Percentiles rank a stretch among this genome's conserved stretches.
Conservation (phyloP, 352 stramenopile genomes). For the Aphanomyces cochlioides region DNA sequence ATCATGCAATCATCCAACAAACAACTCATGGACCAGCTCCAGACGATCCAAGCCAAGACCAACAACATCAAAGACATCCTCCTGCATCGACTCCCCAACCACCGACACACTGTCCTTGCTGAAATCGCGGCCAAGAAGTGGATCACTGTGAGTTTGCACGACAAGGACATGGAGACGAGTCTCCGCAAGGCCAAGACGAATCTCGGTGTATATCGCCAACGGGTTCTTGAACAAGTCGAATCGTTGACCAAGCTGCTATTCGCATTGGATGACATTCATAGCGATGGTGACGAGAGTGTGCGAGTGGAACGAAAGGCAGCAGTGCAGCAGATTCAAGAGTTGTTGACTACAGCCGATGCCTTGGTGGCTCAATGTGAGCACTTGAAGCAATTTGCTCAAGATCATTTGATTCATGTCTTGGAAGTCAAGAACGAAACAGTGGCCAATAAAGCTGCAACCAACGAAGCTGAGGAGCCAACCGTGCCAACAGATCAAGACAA, state of each 20-base stretch:
- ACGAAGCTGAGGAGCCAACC: too few species aligned
- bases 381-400: too few species aligned
- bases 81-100: conserved; percentile 37
- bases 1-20: background rate
- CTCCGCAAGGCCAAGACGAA: conserved; percentile 46
- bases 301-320: conserved; percentile 52
- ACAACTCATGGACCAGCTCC: conserved; percentile 37
- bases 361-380: background rate
- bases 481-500: too few species aligned
- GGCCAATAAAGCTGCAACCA: too few species aligned
- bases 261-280: conserved; percentile 61
- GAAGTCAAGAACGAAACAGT: too few species aligned
- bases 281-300: conserved; percentile 48
- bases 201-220: conserved; percentile 44
- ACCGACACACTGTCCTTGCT: conserved; percentile 38
- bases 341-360: conserved; percentile 43
- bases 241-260: conserved; percentile 53
- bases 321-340: conserved; percentile 48
- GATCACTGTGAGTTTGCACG: background rate
- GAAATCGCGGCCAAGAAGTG: conserved; percentile 46
- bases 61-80: conserved; percentile 45
- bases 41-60: conserved; percentile 44
- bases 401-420: too few species aligned
- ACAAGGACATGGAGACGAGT: conserved; percentile 5
- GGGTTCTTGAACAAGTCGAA: conserved; percentile 54